Base-by-base conservation (phyloP, 345 rosid genomes). In the Sapria himalayana region DNA sequence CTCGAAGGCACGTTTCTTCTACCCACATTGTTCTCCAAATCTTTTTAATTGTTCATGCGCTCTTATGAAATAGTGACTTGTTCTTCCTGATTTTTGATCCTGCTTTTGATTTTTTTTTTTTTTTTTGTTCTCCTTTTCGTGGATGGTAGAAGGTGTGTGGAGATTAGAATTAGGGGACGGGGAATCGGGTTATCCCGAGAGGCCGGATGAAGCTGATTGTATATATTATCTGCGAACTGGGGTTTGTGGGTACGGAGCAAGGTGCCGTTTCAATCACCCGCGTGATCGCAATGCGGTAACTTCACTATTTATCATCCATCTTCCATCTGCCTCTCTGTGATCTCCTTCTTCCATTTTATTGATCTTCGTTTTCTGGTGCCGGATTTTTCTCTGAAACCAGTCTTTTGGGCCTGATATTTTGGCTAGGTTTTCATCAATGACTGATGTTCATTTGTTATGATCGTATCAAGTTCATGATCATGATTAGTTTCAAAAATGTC, bases 251-350 rank as follows among this genome's bases (percentile, higher is more conserved):
- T 82, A 71, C 50, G 86, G 95, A 18, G 38, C 72, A 0, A 66
- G 86, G 63, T 89, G 98, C 71, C 91, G 92, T 63, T 89, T 64
- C 74, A 89, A 89, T 57, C 98, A 89, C 54, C 95, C 98, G 23
- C 82, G 64, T 33, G 78, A 82, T 59, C 80, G 81, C 31, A 56
- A 52, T 38, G 55, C 54, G 77, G 98, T 89, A 77, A 64, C 55
- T 25, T 25, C 39, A 15, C 19, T n/a, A n/a, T n/a, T n/a, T n/a
- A n/a, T n/a, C n/a, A n/a, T n/a, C n/a, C n/a, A n/a, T n/a, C n/a
- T n/a, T n/a, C n/a, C n/a, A n/a, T n/a, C n/a, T n/a, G n/a, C n/a
- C n/a, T n/a, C n/a, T n/a, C n/a, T n/a, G n/a, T n/a, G n/a, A n/a
- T n/a, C n/a, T n/a, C n/a, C n/a, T n/a, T n/a, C n/a, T n/a, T n/a